Evolutionary conservation across 495 filamentous ascomycete genomes (phyloP).

Genomic region (Terfezia boudieri): DNA sequence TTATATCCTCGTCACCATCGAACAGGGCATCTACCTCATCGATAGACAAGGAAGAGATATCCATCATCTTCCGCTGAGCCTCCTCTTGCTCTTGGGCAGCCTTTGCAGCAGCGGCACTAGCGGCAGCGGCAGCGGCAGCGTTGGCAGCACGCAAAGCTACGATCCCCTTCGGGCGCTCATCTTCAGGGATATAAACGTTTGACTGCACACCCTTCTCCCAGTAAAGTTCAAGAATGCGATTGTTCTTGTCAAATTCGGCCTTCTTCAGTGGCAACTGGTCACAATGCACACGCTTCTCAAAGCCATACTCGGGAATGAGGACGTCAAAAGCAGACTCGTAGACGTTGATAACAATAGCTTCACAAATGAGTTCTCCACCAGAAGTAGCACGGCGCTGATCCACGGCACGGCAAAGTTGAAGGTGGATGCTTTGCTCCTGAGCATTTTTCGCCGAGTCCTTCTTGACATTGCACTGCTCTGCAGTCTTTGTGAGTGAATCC

Average conservation of each 20-base stretch:
- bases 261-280: constrained; percentile 96
- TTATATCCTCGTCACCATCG: constrained; percentile 77
- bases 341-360: constrained; percentile 89
- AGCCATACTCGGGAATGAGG: constrained; percentile 91
- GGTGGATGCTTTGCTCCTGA: constrained; percentile 96
- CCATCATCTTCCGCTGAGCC: constrained; percentile 68
- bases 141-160: constrained; percentile 43
- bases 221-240: constrained; percentile 80
- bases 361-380: constrained; percentile 82
- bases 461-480: constrained; percentile 93
- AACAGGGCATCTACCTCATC: constrained; percentile 85
- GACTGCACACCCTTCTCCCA: constrained; percentile 99
- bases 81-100: constrained; percentile 66
- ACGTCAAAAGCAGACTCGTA: constrained; percentile 99
- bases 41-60: constrained; percentile 73
- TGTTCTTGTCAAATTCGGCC: constrained; percentile 90
- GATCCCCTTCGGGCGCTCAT: constrained; percentile 72
- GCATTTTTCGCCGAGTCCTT: constrained; percentile 95
- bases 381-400: constrained; percentile 65
- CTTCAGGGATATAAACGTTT: constrained; percentile 86
- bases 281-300: constrained; percentile 97
- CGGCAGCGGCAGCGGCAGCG: constrained; percentile 50
- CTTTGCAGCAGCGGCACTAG: constrained; percentile 58
- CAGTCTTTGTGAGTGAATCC: constrained; percentile 73
- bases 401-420: constrained; percentile 88